Percentiles rank a stretch among this genome's conserved stretches.
Conservation (phyloP, 1,284 basidiomycete species). For the Crocinoboletus sp. region DNA sequence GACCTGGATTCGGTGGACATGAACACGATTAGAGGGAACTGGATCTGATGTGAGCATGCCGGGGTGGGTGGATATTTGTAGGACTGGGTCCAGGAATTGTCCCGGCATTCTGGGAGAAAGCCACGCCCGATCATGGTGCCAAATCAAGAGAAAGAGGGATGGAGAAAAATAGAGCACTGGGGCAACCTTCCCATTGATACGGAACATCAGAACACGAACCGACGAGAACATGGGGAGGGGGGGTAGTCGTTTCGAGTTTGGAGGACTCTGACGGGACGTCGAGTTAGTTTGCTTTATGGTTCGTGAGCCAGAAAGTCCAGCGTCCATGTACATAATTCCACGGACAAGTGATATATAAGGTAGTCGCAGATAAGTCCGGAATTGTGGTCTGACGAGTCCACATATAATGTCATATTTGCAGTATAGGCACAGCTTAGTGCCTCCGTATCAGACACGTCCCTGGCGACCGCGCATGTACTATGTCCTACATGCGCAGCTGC, state of each 20-base stretch:
- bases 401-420: neutral
- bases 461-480: neutral
- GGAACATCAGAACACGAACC: constrained; percentile 18
- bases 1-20: constrained; percentile 29
- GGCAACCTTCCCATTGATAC: constrained; percentile 20
- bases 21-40: neutral
- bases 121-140: no score
- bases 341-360: neutral
- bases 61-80: constrained; percentile 25
- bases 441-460: neutral
- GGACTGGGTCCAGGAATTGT: constrained; percentile 6
- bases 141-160: no score
- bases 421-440: neutral
- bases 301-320: neutral
- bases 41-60: constrained; percentile 1
- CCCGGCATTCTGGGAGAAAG: constrained; percentile 25
- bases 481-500: neutral
- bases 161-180: constrained; percentile 13
- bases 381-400: neutral
- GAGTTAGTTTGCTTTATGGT: neutral
- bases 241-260: no score
- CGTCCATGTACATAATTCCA: neutral
- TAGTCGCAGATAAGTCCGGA: neutral
- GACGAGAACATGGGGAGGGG: no score
- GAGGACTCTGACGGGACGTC: constrained; percentile 11